Evolutionary conservation across 2,329 filamentous ascomycete species (phyloP), one percentile per base, ranked within the genome.

Genomic region (Trichophyton simii): DNA sequence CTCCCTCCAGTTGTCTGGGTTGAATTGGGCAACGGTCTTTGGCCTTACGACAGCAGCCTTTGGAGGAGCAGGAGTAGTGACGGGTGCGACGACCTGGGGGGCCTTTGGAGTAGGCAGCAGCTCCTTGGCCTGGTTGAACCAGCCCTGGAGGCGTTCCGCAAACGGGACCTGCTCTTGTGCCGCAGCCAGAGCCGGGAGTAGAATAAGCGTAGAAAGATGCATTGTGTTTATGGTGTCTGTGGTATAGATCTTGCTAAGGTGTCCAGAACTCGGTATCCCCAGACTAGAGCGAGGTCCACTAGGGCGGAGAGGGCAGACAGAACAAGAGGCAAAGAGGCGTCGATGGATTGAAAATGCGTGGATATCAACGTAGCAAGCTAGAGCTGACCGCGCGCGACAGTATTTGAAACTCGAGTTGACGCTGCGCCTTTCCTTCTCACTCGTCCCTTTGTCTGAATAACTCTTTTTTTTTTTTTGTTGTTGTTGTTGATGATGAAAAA

Each of bases 181-280:
- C 64, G 79, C 77, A 63, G 81, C 79, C 52, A 95, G 79, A 84
- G 87, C 58, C 90, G 91, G 67, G 84, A 87, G 75, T 81, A 95
- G 76, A 87, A 97, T 68, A 59, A 70, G 62, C 68, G 76, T 64
- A 31, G 65, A 62, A 34, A 66, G 54, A 63, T 64, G 65, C 65
- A 66, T 66, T 61, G 46, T 62, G 57, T 15, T 31, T 54, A 15
- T 54, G 22, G 8, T 54, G 9, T 54, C 5, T 54, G 3, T 34
- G 3, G 13, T 28, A 13, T 54, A 15, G 50, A 54, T 31, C 15
- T 44, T n/a, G n/a, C 22, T 54, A 54, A 54, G 22, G 50, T 54
- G 50, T 54, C 50, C 28, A 31, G 22, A 54, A 54, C 22, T 20
- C 13, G 50, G 50, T 25, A n/a, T n/a, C 13, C 20, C 22, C 28